Evolutionary conservation across 129 eudicot genomes (phyloP).

Genomic region (Oenanthe sinensis): DNA sequence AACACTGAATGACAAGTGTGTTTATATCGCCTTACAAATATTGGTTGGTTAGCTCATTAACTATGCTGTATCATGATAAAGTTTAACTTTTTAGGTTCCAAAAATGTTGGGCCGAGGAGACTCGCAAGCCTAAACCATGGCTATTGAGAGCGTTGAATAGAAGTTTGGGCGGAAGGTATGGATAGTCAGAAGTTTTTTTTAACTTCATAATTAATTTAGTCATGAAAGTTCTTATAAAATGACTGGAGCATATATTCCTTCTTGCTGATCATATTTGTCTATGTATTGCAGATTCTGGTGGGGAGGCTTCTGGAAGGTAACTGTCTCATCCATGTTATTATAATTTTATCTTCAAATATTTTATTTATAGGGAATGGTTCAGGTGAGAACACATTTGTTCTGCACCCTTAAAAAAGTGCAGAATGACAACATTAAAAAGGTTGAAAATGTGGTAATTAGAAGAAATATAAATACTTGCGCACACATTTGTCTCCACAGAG

Average conservation of each 20-base stretch:
- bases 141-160: constrained; percentile 79
- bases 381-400: no score
- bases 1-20: constrained; percentile 54
- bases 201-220: background rate
- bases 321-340: background rate
- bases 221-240: background rate
- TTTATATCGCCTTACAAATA: constrained; percentile 12
- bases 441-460: no score
- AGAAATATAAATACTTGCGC: no score
- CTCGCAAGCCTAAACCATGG: constrained; percentile 73
- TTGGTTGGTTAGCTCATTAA: background rate
- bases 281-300: constrained; percentile 58
- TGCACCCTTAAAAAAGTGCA: no score
- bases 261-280: constrained; percentile 2
- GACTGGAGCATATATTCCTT: background rate
- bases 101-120: constrained; percentile 77
- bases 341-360: background rate
- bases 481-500: background rate
- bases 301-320: constrained; percentile 85
- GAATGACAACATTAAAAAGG: no score
- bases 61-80: background rate
- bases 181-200: constrained; percentile 5
- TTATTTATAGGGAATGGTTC: no score
- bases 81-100: constrained; percentile 45
- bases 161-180: constrained; percentile 89